A percentile compares a stretch with the other conserved stretches of the same genome.
Evolutionary conservation across 352 stramenopile species (phyloP).

Genomic region (Globisporangium sylvaticum): DNA sequence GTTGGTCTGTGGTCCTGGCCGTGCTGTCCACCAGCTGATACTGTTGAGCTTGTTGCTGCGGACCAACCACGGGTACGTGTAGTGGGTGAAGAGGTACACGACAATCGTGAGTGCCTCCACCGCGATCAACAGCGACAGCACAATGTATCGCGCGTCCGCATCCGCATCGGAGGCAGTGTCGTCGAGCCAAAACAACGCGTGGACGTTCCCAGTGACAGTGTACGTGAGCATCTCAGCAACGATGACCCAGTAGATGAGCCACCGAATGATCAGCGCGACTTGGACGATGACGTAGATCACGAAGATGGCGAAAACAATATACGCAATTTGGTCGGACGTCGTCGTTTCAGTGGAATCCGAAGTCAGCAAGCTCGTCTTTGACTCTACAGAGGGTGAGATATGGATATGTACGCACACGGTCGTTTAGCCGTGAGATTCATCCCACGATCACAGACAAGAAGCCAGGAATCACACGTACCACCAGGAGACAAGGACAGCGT

Average conservation of each 20-base stretch:
- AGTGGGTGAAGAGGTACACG: constrained; percentile 62
- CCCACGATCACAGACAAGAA: background rate
- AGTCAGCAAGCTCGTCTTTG: background rate
- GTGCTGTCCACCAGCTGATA: constrained; percentile 45
- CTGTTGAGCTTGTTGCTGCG: constrained; percentile 39
- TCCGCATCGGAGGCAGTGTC: constrained; percentile 30
- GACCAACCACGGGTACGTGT: constrained; percentile 58
- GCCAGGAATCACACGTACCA: constrained; percentile 2
- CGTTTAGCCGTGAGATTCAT: background rate
- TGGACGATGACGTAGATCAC: constrained; percentile 65
- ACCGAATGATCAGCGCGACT: constrained; percentile 71
- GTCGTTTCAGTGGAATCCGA: constrained; percentile 15
- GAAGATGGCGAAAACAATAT: constrained; percentile 38
- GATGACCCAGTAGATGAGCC: constrained; percentile 84
- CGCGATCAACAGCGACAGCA: constrained; percentile 31
- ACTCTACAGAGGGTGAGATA: background rate
- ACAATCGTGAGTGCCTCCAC: constrained; percentile 44
- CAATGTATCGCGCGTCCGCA: constrained; percentile 14
- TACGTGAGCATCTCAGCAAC: constrained; percentile 57
- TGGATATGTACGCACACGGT: background rate
- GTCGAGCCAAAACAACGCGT: constrained; percentile 47
- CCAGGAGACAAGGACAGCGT: constrained; percentile 13
- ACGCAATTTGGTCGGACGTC: constrained; percentile 46
- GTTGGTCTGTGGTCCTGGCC: constrained; percentile 38
- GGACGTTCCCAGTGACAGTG: constrained; percentile 41